Evolutionary conservation across 805 yeast species (phyloP).

Genomic region (Metschnikowia shivogae): DNA sequence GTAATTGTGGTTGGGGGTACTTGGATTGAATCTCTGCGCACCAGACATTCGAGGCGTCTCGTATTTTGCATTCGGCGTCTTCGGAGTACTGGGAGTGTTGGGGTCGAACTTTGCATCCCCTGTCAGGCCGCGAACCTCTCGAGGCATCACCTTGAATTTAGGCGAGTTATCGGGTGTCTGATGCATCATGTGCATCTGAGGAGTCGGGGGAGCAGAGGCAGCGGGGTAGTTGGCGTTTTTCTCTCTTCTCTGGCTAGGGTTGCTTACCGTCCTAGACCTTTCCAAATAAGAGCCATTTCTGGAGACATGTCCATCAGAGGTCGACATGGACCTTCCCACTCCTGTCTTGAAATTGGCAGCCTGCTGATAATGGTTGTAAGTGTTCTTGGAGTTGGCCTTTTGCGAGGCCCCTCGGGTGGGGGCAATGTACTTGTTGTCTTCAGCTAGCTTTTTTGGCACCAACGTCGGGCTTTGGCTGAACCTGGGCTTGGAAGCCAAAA

Average conservation of each 20-base stretch:
- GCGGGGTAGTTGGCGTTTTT: neutral
- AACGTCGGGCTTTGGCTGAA: neutral
- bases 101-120: neutral
- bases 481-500: conserved; percentile 12
- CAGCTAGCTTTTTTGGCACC: conserved; percentile 1
- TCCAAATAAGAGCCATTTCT: conserved; percentile 5
- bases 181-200: conserved; percentile 1
- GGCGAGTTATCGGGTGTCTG: neutral
- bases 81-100: neutral
- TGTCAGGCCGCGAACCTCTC: neutral
- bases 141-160: neutral
- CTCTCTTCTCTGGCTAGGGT: conserved; percentile 2
- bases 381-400: conserved; percentile 25
- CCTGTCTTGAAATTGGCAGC: conserved; percentile 9
- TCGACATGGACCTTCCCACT: conserved; percentile 12
- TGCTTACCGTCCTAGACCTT: conserved; percentile 8
- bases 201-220: conserved; percentile 1
- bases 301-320: conserved; percentile 8
- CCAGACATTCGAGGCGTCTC: neutral
- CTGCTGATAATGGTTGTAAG: conserved; percentile 33
- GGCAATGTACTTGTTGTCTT: conserved; percentile 2
- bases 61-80: neutral
- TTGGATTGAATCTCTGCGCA: neutral
- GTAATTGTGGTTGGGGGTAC: neutral
- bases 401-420: conserved; percentile 8